A percentile compares a stretch with the other conserved stretches of the same genome.
Evolutionary conservation across 1,284 basidiomycete genomes (phyloP).

Genomic region (Retiboletus flavoniger): DNA sequence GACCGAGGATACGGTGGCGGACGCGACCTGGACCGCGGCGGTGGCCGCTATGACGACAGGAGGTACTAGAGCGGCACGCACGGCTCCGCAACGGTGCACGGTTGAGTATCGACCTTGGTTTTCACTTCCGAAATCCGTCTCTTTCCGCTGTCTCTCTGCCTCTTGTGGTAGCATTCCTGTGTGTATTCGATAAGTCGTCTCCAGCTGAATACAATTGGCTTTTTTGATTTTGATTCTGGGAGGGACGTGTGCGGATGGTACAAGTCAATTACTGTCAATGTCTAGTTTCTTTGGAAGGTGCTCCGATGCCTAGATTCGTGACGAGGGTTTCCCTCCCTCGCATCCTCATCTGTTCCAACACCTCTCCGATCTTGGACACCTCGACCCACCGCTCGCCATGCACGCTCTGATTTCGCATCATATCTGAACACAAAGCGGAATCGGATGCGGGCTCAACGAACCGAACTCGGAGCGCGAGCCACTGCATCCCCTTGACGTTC

Average conservation of each 20-base stretch:
- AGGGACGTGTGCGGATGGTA: not conserved
- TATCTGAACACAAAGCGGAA: not conserved
- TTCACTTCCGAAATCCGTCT: constrained; percentile 3
- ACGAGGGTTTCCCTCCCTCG: constrained; percentile 57
- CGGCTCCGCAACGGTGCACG: not conserved
- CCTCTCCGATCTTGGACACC: constrained; percentile 68
- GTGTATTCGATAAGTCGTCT: constrained; percentile 24
- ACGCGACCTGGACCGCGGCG: constrained; percentile 38
- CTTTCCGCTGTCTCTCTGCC: not conserved
- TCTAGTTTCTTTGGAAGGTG: constrained; percentile 12
- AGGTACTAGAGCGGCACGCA: constrained; percentile 25
- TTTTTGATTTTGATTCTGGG: not conserved
- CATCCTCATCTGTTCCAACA: constrained; percentile 62
- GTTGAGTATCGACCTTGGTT: constrained; percentile 2
- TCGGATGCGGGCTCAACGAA: constrained; percentile 35
- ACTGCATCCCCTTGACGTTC: constrained; percentile 74
- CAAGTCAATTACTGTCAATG: not conserved
- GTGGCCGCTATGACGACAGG: constrained; percentile 43
- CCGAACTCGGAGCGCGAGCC: constrained; percentile 62
- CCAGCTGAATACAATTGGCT: constrained; percentile 21
- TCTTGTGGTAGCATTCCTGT: constrained; percentile 15
- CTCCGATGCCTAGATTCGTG: constrained; percentile 67
- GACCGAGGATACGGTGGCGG: constrained; percentile 37
- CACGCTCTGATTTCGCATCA: not conserved
- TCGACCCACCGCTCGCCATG: constrained; percentile 45